A percentile compares a stretch with the other conserved stretches of the same genome.
Evolutionary conservation across 2,329 filamentous ascomycete genomes (phyloP).

Genomic region (Cladosporium oxysporum): DNA sequence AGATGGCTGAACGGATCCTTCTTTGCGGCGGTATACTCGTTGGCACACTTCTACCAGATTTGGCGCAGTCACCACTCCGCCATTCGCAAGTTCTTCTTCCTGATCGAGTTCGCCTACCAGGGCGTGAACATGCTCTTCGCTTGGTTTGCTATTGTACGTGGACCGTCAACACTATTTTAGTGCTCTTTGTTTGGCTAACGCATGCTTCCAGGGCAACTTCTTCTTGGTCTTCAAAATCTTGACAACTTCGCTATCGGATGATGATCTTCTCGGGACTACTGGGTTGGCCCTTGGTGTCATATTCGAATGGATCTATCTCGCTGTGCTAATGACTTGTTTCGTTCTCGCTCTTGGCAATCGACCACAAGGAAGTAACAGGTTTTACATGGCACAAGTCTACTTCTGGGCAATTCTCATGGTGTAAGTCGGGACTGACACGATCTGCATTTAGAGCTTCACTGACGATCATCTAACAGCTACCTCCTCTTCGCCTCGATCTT

Average conservation of each 20-base stretch:
- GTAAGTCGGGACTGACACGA: slow-evolving; percentile 51
- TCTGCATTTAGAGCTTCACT: neutral
- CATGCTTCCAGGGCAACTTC: slow-evolving; percentile 72
- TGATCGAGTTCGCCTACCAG: slow-evolving; percentile 92
- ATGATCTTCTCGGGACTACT: slow-evolving; percentile 69
- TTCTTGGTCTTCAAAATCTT: slow-evolving; percentile 98
- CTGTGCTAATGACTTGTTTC: slow-evolving; percentile 90
- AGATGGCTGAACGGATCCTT: slow-evolving; percentile 98
- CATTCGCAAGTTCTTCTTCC: slow-evolving; percentile 82
- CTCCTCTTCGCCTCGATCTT: slow-evolving; percentile 93
- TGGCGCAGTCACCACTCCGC: slow-evolving; percentile 90
- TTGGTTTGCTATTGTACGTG: slow-evolving; percentile 84
- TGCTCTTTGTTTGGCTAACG: neutral
- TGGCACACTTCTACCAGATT: slow-evolving; percentile 94
- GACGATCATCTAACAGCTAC: slow-evolving; percentile 56
- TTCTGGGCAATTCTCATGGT: slow-evolving; percentile 98
- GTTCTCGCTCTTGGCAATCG: slow-evolving; percentile 92
- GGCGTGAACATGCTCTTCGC: slow-evolving; percentile 97
- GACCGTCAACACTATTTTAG: neutral
- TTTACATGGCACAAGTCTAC: slow-evolving; percentile 96
- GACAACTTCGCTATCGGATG: slow-evolving; percentile 76
- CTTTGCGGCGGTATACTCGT: slow-evolving; percentile 94
- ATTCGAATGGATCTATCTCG: slow-evolving; percentile 95
- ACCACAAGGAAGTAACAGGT: slow-evolving; percentile 87
- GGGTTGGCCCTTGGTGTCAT: slow-evolving; percentile 82